Percentiles rank a stretch among this genome's conserved stretches.
Evolutionary conservation across 352 stramenopile genomes (phyloP).

Genomic region (Achlya hypogyna): DNA sequence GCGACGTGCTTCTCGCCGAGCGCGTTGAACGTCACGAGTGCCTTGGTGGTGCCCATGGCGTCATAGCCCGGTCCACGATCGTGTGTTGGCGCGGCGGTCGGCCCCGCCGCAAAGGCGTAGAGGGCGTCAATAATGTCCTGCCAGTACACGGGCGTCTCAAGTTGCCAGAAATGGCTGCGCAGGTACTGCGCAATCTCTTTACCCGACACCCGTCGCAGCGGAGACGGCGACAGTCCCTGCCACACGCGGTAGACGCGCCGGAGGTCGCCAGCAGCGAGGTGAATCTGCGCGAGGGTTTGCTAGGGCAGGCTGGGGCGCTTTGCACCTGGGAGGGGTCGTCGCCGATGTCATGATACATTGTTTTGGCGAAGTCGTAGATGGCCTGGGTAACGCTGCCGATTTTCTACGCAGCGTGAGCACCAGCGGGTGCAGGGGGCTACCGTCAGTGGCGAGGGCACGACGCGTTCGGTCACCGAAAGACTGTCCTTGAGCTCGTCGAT

Average conservation of each 20-base stretch:
- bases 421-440: not conserved
- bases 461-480: not conserved
- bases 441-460: not conserved
- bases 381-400: not conserved
- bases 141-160: not conserved
- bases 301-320: not conserved
- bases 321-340: not conserved
- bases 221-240: not conserved
- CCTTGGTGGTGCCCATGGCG: not conserved
- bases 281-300: not conserved
- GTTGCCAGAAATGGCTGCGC: not conserved
- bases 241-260: constrained; percentile 11
- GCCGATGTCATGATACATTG: not conserved
- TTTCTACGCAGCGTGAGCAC: not conserved
- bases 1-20: constrained; percentile 16
- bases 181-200: constrained; percentile 1
- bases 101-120: not conserved
- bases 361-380: not conserved
- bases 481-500: constrained; percentile 6
- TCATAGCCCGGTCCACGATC: not conserved
- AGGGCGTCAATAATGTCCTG: constrained; percentile 4
- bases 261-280: not conserved
- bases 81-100: not conserved
- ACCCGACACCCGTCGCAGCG: not conserved
- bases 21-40: constrained; percentile 3